Conservation (phyloP, 108 stramenopile species). For the Cyclotella choctawhatcheeana region DNA sequence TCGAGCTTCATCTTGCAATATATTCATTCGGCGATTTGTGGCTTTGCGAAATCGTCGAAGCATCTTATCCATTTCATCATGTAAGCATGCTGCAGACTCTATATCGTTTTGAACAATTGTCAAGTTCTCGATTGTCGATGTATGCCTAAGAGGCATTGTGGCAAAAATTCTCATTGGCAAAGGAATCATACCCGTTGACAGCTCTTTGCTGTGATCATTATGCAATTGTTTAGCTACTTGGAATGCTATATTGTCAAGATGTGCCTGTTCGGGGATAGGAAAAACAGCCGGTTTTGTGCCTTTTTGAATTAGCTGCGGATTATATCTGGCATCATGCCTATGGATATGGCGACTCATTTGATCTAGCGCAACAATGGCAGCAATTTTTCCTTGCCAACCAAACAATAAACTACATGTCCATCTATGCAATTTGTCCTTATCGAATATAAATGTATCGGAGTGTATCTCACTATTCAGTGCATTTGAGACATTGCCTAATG, state of each 20-base stretch:
- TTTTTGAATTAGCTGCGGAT: slow-evolving; percentile 6
- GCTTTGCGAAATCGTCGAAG: slow-evolving; percentile 84
- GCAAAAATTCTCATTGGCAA: slow-evolving; percentile 79
- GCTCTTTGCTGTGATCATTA: slow-evolving; percentile 53
- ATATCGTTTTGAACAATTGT: slow-evolving; percentile 61
- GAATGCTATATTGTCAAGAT: slow-evolving; percentile 64
- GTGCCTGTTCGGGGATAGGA: slow-evolving; percentile 49
- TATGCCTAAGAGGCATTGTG: slow-evolving; percentile 87
- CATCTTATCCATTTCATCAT: slow-evolving; percentile 76
- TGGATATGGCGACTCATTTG: slow-evolving; percentile 85
- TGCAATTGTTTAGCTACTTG: slow-evolving; percentile 57
- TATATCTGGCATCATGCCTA: slow-evolving; percentile 49
- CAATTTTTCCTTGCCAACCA: slow-evolving; percentile 80
- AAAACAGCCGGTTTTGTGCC: not conserved
- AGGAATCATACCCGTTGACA: slow-evolving; percentile 81
- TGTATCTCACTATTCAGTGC: not conserved
- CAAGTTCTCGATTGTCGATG: slow-evolving; percentile 65
- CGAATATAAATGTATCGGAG: slow-evolving; percentile 22
- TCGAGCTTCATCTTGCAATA: slow-evolving; percentile 78
- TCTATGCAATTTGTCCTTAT: slow-evolving; percentile 36
- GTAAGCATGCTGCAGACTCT: slow-evolving; percentile 46
- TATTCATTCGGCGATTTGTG: slow-evolving; percentile 80
- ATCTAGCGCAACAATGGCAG: slow-evolving; percentile 85
- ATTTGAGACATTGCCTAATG: no score
- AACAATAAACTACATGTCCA: slow-evolving; percentile 59